Conservation (phyloP, 176 grass and related monocot genomes). For the Raddia distichophylla region DNA sequence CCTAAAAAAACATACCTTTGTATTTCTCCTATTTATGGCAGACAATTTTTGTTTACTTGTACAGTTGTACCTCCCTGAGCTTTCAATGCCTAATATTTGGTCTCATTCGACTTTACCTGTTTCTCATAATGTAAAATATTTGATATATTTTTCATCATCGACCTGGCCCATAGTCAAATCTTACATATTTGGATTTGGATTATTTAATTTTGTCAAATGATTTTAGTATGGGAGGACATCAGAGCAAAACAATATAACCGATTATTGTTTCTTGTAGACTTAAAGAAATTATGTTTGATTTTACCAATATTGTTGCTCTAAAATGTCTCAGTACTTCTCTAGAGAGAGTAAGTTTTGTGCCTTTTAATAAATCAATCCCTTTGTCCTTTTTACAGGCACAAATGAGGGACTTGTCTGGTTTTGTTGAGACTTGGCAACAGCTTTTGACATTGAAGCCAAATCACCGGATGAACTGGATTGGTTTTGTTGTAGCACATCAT, state of each 20-base stretch:
- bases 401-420: constrained; percentile 93
- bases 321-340: constrained; percentile 5
- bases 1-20: not conserved
- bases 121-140: not conserved
- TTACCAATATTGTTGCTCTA: constrained; percentile 3
- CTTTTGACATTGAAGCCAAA: constrained; percentile 90
- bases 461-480: constrained; percentile 99
- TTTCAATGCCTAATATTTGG: not conserved
- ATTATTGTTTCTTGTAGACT: not conserved
- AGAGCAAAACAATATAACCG: constrained; percentile 1
- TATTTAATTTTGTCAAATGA: constrained; percentile 4
- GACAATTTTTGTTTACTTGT: constrained; percentile 1
- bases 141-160: constrained; percentile 26
- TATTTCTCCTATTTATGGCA: constrained; percentile 5
- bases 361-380: constrained; percentile 35
- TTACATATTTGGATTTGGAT: constrained; percentile 12
- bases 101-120: constrained; percentile 1
- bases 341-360: not conserved
- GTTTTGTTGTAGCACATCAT: constrained; percentile 93
- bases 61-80: constrained; percentile 19
- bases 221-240: not conserved
- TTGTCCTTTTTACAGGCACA: constrained; percentile 66
- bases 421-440: constrained; percentile 99
- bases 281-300: constrained; percentile 19
- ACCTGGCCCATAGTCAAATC: not conserved